Conservation (phyloP, 2,329 filamentous ascomycete genomes). For the Sclerotinia trifoliorum region DNA sequence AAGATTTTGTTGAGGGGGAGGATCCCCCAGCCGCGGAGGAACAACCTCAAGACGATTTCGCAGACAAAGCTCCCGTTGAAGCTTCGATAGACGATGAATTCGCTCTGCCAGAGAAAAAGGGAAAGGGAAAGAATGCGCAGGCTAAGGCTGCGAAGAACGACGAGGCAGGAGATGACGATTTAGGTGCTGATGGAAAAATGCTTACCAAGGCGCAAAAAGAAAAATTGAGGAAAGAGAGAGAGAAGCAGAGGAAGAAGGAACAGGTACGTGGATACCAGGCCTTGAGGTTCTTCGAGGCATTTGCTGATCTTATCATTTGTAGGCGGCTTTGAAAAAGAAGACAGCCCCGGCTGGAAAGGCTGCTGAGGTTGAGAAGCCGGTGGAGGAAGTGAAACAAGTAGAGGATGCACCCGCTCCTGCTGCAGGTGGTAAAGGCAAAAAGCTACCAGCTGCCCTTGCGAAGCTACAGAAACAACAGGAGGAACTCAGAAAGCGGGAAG, state of each 20-base stretch:
- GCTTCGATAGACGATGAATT: slow-evolving; percentile 84
- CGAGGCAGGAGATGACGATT: slow-evolving; percentile 50
- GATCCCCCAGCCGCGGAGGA: slow-evolving; percentile 46
- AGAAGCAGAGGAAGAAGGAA: slow-evolving; percentile 98
- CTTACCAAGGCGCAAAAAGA: slow-evolving; percentile 99
- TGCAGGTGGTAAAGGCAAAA: slow-evolving; percentile 77
- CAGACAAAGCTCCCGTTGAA: slow-evolving; percentile 73
- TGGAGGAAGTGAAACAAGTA: slow-evolving; percentile 49
- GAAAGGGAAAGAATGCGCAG: slow-evolving; percentile 60
- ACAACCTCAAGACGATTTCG: slow-evolving; percentile 46
- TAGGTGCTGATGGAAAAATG: slow-evolving; percentile 61
- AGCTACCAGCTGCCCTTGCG: slow-evolving; percentile 72
- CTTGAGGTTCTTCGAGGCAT: slow-evolving; percentile 5
- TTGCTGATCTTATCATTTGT: slow-evolving; percentile 22
- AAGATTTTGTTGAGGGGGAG: slow-evolving; percentile 75
- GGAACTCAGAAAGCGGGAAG: slow-evolving; percentile 63
- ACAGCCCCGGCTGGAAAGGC: slow-evolving; percentile 54
- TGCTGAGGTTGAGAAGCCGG: slow-evolving; percentile 55
- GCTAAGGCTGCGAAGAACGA: slow-evolving; percentile 45
- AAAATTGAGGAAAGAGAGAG: slow-evolving; percentile 94
- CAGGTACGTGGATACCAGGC: slow-evolving; percentile 58
- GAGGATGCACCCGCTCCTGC: slow-evolving; percentile 45
- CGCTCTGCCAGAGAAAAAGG: slow-evolving; percentile 71
- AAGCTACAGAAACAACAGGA: slow-evolving; percentile 82
- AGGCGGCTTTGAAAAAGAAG: slow-evolving; percentile 82